Percentiles rank a stretch among this genome's conserved stretches.
These are phyloP conservation scores for Reutealis trisperma DNA, from an alignment of 345 rosid species.

Conservation along the genomic window DNA sequence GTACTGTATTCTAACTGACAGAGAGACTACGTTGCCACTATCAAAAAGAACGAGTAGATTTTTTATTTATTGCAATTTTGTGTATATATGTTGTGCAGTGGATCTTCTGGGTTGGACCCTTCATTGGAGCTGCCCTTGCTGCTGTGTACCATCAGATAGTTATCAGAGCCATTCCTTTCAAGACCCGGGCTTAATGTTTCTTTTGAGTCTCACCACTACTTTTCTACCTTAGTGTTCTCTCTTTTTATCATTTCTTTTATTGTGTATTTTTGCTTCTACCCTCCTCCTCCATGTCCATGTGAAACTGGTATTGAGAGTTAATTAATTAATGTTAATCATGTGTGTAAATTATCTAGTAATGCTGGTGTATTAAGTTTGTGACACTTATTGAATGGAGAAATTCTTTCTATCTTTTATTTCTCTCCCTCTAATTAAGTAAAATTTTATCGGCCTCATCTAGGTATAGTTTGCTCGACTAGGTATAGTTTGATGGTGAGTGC, in stretches of 20 bases:
- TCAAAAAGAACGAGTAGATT: neutral
- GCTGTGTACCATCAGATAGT: slow-evolving; percentile 36
- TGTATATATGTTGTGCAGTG: slow-evolving; percentile 17
- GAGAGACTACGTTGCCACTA: neutral
- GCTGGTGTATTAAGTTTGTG: slow-evolving; percentile 9
- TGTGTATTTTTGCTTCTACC: neutral
- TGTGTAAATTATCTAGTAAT: slow-evolving; percentile 22
- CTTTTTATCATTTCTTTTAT: neutral
- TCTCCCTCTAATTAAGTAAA: neutral
- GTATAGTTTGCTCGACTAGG: neutral
- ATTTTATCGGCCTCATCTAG: too few relatives aligned
- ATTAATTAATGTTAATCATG: slow-evolving; percentile 3
- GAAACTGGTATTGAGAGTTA: slow-evolving; percentile 9
- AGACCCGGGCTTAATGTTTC: slow-evolving; percentile 15
- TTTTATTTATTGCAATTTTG: neutral
- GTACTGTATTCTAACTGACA: neutral
- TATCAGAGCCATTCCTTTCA: slow-evolving; percentile 37
- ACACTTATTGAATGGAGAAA: slow-evolving; percentile 12
- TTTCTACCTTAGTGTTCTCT: neutral
- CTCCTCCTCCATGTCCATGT: neutral
- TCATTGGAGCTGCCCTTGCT: slow-evolving; percentile 38
- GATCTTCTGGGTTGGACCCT: slow-evolving; percentile 38
- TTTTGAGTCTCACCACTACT: neutral
- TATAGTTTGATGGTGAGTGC: too few relatives aligned
- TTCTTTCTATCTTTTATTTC: neutral